A percentile compares a stretch with the other conserved stretches of the same genome.
phyloP scores from a whole-genome alignment of 140 eudicot species.

The Stevia rebaudiana region DNA sequence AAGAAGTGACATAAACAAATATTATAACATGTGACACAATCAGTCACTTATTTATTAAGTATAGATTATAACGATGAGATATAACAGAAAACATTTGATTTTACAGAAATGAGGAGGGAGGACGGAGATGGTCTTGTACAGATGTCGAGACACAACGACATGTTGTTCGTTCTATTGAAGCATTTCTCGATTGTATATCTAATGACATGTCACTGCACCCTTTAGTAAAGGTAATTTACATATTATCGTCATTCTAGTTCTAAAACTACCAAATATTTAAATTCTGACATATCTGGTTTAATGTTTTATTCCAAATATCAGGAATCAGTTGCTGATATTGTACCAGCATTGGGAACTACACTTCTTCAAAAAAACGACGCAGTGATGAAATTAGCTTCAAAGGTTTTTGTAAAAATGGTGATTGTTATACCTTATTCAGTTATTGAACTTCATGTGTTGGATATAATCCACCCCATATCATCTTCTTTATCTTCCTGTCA shows the following conservation, averaged over 20 bases:
- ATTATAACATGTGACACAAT: too few species aligned
- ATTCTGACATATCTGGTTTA: background rate
- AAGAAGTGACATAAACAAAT: too few species aligned
- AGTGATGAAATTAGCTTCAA: constrained; percentile 51
- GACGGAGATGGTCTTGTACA: constrained; percentile 57
- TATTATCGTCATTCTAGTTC: background rate
- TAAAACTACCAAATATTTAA: background rate
- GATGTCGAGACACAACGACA: constrained; percentile 72
- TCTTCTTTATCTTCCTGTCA: constrained; percentile 47
- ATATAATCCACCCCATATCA: constrained; percentile 53
- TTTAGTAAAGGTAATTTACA: constrained; percentile 64
- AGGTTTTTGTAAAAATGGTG: constrained; percentile 56
- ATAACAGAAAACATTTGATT: background rate
- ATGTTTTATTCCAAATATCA: constrained; percentile 21
- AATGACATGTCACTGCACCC: constrained; percentile 56
- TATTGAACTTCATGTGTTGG: constrained; percentile 42
- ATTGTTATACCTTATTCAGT: constrained; percentile 47
- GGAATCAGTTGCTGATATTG: constrained; percentile 67
- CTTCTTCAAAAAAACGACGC: constrained; percentile 56
- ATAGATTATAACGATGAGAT: background rate
- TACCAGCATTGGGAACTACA: constrained; percentile 53
- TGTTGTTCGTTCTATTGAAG: constrained; percentile 71
- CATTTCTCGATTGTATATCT: constrained; percentile 70
- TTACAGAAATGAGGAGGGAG: constrained; percentile 45
- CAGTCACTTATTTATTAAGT: too few species aligned